Conservation (phyloP, 2,329 filamentous ascomycete genomes). For the Fusarium papillatum region DNA sequence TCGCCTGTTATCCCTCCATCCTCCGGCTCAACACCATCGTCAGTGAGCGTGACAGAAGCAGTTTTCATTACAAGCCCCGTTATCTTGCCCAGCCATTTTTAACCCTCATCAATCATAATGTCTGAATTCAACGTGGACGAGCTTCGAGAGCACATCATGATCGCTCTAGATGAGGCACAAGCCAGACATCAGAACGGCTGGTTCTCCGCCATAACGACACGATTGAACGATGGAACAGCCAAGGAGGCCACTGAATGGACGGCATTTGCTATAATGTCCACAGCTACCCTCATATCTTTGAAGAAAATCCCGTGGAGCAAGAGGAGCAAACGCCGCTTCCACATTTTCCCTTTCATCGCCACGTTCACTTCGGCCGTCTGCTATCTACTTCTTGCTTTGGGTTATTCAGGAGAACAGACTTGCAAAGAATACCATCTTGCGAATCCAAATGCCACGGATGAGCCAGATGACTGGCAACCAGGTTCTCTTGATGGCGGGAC, state of each 20-base stretch:
- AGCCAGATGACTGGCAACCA: slow-evolving; percentile 5
- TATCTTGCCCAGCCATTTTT: background rate
- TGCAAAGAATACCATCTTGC: slow-evolving; percentile 6
- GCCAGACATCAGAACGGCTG: background rate
- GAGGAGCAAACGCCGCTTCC: slow-evolving; percentile 2
- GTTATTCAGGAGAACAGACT: background rate
- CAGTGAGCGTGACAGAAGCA: background rate
- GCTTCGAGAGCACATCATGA: slow-evolving; percentile 7
- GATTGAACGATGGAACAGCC: slow-evolving; percentile 1
- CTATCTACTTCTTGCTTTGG: background rate
- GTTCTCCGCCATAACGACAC: slow-evolving; percentile 1
- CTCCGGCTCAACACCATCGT: background rate
- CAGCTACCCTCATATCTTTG: background rate
- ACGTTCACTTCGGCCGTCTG: background rate
- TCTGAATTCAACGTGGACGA: slow-evolving; percentile 3
- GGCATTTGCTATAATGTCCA: background rate
- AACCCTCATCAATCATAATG: background rate
- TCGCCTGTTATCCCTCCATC: background rate
- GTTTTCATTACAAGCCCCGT: background rate
- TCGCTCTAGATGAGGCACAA: background rate
- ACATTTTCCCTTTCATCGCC: slow-evolving; percentile 3
- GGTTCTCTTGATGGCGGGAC: slow-evolving; percentile 4
- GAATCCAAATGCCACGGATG: background rate
- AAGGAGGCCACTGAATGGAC: background rate
- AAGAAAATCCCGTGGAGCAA: slow-evolving; percentile 2